A percentile compares a stretch with the other conserved stretches of the same genome.
Conservation (phyloP, 2,329 filamentous ascomycete species). For the Chaetomiaceae sp. region DNA sequence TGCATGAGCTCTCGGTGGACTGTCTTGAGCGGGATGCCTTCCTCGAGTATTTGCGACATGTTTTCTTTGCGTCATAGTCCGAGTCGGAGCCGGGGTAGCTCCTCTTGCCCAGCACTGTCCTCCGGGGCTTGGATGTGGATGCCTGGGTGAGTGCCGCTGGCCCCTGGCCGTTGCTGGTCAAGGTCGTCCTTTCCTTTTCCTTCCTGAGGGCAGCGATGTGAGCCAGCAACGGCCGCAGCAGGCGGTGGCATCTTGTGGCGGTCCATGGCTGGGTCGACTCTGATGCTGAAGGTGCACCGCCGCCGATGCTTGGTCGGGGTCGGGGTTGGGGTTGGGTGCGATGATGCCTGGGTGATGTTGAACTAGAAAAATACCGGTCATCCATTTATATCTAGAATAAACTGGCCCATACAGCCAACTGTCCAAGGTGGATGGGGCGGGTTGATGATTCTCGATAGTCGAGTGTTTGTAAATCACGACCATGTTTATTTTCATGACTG, state of each 20-base stretch:
- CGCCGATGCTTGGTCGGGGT: conserved; percentile 8
- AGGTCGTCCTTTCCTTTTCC: conserved; percentile 25
- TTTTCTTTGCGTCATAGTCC: conserved; percentile 18
- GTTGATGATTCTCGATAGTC: too few relatives aligned
- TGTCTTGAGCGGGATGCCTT: conserved; percentile 16
- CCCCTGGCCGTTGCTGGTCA: background rate
- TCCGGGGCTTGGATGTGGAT: background rate
- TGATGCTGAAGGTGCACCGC: conserved; percentile 3
- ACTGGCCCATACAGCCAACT: too few relatives aligned
- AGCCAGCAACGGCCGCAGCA: conserved; percentile 43
- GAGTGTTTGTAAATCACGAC: too few relatives aligned
- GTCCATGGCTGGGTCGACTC: conserved; percentile 37
- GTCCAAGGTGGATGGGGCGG: background rate
- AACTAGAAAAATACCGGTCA: background rate
- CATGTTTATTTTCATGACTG: too few relatives aligned
- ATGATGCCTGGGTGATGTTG: conserved; percentile 7
- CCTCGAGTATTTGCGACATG: conserved; percentile 20
- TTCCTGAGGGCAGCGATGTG: conserved; percentile 39
- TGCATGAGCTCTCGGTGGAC: conserved; percentile 4
- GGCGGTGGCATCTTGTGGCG: conserved; percentile 41
- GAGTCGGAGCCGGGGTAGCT: conserved; percentile 15
- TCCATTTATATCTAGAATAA: too few relatives aligned
- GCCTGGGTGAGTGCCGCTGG: background rate
- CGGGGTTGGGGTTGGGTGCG: too few relatives aligned
- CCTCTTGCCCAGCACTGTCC: conserved; percentile 18